Conservation (phyloP, 2,329 filamentous ascomycete genomes). For the Trichoderma arundinaceum region DNA sequence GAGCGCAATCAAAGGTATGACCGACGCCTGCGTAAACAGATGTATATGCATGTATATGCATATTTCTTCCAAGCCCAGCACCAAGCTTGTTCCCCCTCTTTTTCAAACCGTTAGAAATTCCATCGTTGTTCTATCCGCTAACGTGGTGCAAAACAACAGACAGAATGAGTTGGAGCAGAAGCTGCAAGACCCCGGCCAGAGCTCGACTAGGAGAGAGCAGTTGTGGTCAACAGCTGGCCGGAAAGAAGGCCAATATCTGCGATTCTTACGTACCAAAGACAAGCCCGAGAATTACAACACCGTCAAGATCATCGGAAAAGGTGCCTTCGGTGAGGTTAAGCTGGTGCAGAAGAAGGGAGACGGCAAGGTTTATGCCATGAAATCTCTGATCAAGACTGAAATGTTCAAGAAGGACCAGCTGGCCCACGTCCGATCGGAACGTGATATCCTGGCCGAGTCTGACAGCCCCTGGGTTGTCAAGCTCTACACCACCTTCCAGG, state of each 20-base stretch:
- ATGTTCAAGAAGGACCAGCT: slow-evolving; percentile 99
- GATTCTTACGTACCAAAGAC: slow-evolving; percentile 92
- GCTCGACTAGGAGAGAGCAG: slow-evolving; percentile 77
- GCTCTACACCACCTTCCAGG: slow-evolving; percentile 97
- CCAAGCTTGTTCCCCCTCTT: neutral
- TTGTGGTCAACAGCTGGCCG: slow-evolving; percentile 84
- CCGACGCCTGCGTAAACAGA: neutral
- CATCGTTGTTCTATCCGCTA: neutral
- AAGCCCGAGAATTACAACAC: slow-evolving; percentile 94
- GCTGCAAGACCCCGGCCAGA: slow-evolving; percentile 76
- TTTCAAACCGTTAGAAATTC: too few relatives aligned
- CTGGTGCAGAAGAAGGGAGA: slow-evolving; percentile 95
- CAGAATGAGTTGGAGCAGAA: slow-evolving; percentile 91
- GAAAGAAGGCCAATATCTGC: slow-evolving; percentile 89
- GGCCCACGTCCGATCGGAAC: slow-evolving; percentile 94
- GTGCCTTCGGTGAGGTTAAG: slow-evolving; percentile 97
- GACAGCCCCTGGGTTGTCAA: slow-evolving; percentile 99
- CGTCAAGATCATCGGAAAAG: slow-evolving; percentile 98
- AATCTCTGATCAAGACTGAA: slow-evolving; percentile 97
- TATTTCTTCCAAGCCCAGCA: neutral
- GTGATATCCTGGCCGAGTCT: slow-evolving; percentile 97
- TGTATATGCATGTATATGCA: neutral
- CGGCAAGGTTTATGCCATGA: slow-evolving; percentile 96
- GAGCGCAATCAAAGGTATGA: slow-evolving; percentile 91
- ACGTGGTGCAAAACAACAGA: slow-evolving; percentile 53